Percentiles rank a stretch among this genome's conserved stretches.
Evolutionary conservation across 2,329 filamentous ascomycete species (phyloP).

Genomic region (Torrubiellomyces zombiae): DNA sequence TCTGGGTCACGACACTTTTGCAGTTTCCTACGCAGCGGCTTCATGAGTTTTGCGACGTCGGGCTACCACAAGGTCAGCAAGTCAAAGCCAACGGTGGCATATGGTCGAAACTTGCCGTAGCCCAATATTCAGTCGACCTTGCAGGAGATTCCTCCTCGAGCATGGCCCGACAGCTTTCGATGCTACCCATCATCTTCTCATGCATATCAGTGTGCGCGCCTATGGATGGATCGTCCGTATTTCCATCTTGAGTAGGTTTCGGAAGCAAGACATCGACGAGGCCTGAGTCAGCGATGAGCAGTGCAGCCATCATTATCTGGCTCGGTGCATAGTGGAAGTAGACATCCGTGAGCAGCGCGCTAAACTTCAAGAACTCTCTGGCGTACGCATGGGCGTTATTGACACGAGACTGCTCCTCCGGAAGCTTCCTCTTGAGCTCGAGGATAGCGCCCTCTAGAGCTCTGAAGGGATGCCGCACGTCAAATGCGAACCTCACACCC

Average conservation of each 20-base stretch:
- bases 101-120: constrained; percentile 21
- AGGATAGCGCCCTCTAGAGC: constrained; percentile 74
- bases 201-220: constrained; percentile 13
- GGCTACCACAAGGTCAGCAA: too few species aligned
- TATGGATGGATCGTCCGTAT: constrained; percentile 9
- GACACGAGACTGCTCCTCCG: constrained; percentile 38
- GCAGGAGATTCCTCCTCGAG: constrained; percentile 40
- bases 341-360: constrained; percentile 77
- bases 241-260: constrained; percentile 16
- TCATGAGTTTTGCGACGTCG: constrained; percentile 28
- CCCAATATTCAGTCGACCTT: constrained; percentile 36
- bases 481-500: constrained; percentile 82
- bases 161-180: constrained; percentile 36
- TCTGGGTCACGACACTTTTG: constrained; percentile 59
- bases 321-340: constrained; percentile 93
- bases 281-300: constrained; percentile 57
- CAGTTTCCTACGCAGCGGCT: constrained; percentile 50
- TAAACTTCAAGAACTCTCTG: constrained; percentile 57
- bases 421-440: constrained; percentile 55
- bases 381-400: constrained; percentile 54
- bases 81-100: too few species aligned
- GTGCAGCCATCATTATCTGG: constrained; percentile 77
- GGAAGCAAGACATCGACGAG: constrained; percentile 35
- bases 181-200: constrained; percentile 31
- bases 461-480: constrained; percentile 79